These are phyloP conservation scores for Fulvia fulva DNA, from an alignment of 2,329 filamentous ascomycete genomes.

Conservation along the genomic window DNA sequence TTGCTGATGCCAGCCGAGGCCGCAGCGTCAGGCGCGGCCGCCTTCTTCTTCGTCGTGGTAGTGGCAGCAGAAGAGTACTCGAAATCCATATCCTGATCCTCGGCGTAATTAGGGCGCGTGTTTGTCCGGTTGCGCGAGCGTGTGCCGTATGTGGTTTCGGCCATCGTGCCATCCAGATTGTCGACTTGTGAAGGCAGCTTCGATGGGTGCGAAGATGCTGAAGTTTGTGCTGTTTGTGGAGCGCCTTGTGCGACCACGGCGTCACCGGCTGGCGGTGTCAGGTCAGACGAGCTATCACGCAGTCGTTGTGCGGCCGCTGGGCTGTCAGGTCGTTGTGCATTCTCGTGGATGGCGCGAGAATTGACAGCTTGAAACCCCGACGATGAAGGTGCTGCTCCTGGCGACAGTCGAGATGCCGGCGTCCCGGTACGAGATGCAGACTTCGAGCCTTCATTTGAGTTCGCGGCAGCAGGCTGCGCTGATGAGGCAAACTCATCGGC, in stretches of 20 bases:
- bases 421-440: slow-evolving; percentile 15
- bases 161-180: slow-evolving; percentile 25
- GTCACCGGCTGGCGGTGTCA: slow-evolving; percentile 20
- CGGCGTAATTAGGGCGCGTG: slow-evolving; percentile 87
- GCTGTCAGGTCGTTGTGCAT: slow-evolving; percentile 15
- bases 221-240: slow-evolving; percentile 27
- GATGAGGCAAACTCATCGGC: slow-evolving; percentile 17
- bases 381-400: slow-evolving; percentile 6
- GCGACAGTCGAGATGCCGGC: slow-evolving; percentile 15
- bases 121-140: slow-evolving; percentile 83
- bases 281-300: slow-evolving; percentile 17
- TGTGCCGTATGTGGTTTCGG: slow-evolving; percentile 69
- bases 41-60: slow-evolving; percentile 35
- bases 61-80: slow-evolving; percentile 54
- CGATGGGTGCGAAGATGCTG: slow-evolving; percentile 16
- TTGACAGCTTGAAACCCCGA: slow-evolving; percentile 28
- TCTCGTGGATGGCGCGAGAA: slow-evolving; percentile 14
- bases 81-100: slow-evolving; percentile 88
- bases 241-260: slow-evolving; percentile 21
- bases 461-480: slow-evolving; percentile 9
- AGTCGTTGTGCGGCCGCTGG: slow-evolving; percentile 13
- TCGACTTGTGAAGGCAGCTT: slow-evolving; percentile 20
- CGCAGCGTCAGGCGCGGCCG: slow-evolving; percentile 27
- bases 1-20: slow-evolving; percentile 11
- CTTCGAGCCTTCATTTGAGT: slow-evolving; percentile 13